phyloP scores from a whole-genome alignment of 495 filamentous ascomycete species.

The Glutinoglossum americanum region DNA sequence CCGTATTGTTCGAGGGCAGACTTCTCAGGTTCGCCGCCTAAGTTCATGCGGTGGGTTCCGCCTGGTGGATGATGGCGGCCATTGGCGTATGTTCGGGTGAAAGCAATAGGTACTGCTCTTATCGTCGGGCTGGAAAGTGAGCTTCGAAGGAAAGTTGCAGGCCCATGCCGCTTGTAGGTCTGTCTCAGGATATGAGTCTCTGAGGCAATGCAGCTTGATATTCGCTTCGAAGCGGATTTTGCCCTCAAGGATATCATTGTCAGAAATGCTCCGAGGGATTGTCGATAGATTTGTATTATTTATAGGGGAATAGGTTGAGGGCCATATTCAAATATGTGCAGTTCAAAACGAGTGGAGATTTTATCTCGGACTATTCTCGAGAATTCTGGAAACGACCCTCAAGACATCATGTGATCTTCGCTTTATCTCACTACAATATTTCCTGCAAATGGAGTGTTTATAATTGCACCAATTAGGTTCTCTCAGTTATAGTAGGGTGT shows the following conservation, averaged over 20 bases:
- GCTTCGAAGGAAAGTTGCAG: not conserved
- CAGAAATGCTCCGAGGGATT: not conserved
- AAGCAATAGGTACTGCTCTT: not conserved
- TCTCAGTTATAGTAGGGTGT: too few species aligned
- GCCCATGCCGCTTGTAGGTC: not conserved
- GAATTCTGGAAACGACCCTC: not conserved
- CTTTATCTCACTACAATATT: too few species aligned
- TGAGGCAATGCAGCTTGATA: not conserved
- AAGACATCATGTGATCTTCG: not conserved
- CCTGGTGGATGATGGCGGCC: constrained; percentile 65
- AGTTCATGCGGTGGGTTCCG: constrained; percentile 80
- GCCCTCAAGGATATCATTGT: constrained; percentile 12
- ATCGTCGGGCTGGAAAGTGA: not conserved
- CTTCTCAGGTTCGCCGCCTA: constrained; percentile 62
- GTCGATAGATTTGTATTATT: not conserved
- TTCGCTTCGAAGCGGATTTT: constrained; percentile 12
- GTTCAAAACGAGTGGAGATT: not conserved
- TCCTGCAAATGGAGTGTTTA: too few species aligned
- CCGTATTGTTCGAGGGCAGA: constrained; percentile 77
- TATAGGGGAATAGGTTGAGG: not conserved
- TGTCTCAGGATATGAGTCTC: not conserved
- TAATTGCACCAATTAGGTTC: too few species aligned
- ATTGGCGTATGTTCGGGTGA: constrained; percentile 43
- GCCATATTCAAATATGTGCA: not conserved
- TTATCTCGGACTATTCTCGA: not conserved